These are phyloP conservation scores for Magnusiomyces magnusii DNA, from an alignment of 1,139 yeast species.

Conservation along the genomic window DNA sequence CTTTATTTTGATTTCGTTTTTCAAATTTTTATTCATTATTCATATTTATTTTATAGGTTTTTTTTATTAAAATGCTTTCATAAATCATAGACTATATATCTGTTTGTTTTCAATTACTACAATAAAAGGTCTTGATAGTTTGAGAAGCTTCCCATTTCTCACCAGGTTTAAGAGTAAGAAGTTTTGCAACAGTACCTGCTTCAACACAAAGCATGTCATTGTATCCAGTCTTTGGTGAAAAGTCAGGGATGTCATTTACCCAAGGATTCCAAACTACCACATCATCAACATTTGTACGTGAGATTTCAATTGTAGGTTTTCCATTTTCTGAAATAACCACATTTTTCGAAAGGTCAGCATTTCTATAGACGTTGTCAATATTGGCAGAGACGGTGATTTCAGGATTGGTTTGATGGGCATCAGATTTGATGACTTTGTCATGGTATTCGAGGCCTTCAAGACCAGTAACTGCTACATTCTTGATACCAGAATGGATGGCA, in stretches of 20 bases:
- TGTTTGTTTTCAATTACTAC: background rate
- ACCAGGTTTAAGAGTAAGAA: constrained; percentile 56
- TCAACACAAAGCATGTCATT: constrained; percentile 88
- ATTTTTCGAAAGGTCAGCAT: constrained; percentile 31
- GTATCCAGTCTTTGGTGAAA: constrained; percentile 77
- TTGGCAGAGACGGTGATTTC: constrained; percentile 70
- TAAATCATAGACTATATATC: background rate
- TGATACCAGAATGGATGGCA: constrained; percentile 57
- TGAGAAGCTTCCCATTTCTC: constrained; percentile 66
- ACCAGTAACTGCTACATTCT: constrained; percentile 68
- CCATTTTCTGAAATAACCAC: constrained; percentile 58
- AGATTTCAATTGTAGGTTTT: constrained; percentile 55
- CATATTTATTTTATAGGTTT: too few relatives aligned
- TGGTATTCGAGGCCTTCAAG: constrained; percentile 60
- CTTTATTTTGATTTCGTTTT: too few relatives aligned
- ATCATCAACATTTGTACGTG: constrained; percentile 64
- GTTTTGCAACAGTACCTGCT: constrained; percentile 78
- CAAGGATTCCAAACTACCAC: constrained; percentile 99
- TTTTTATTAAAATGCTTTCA: background rate
- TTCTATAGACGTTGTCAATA: constrained; percentile 73
- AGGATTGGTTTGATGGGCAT: constrained; percentile 57
- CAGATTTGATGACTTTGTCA: constrained; percentile 62
- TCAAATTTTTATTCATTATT: too few relatives aligned
- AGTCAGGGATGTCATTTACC: constrained; percentile 82
- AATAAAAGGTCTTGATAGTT: constrained; percentile 32